These are phyloP conservation scores for Aethionema arabicum DNA, from an alignment of 345 rosid species.

Conservation along the genomic window DNA sequence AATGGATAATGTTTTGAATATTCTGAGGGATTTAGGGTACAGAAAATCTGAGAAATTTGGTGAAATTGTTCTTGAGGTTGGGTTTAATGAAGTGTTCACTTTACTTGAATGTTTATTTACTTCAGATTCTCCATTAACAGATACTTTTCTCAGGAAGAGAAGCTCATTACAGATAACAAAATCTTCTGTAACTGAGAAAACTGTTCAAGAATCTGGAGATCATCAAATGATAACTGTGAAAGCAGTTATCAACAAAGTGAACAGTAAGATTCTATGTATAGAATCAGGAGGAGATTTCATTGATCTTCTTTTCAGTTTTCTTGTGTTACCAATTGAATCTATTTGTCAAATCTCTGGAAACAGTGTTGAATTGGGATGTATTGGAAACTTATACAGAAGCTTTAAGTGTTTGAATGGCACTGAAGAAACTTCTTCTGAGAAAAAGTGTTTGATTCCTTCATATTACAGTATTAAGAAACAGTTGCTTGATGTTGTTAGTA, in stretches of 20 bases:
- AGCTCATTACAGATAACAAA: neutral
- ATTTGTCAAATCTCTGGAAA: slow-evolving; percentile 3
- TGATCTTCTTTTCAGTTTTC: slow-evolving; percentile 17
- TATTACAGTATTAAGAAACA: neutral
- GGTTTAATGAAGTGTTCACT: slow-evolving; percentile 12
- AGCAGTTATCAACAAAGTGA: neutral
- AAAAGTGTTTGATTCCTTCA: neutral
- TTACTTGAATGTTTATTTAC: slow-evolving; percentile 15
- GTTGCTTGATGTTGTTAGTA: slow-evolving; percentile 1
- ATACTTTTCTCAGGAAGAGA: slow-evolving; percentile 20
- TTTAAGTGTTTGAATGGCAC: slow-evolving; percentile 8
- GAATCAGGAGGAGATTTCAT: slow-evolving; percentile 17
- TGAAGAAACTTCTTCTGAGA: neutral
- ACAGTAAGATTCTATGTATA: slow-evolving; percentile 6
- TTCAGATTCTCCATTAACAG: slow-evolving; percentile 26
- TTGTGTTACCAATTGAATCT: slow-evolving; percentile 13
- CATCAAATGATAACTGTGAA: slow-evolving; percentile 8
- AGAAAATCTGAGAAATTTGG: neutral
- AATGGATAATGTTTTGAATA: neutral
- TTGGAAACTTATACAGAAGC: slow-evolving; percentile 22
- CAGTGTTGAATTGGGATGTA: neutral
- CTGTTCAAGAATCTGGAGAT: neutral
- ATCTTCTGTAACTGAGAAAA: no score
- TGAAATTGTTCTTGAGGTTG: slow-evolving; percentile 15
- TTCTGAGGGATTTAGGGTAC: slow-evolving; percentile 13